Base-by-base conservation (phyloP, 1,284 basidiomycete genomes). In the Malassezia slooffiae region DNA sequence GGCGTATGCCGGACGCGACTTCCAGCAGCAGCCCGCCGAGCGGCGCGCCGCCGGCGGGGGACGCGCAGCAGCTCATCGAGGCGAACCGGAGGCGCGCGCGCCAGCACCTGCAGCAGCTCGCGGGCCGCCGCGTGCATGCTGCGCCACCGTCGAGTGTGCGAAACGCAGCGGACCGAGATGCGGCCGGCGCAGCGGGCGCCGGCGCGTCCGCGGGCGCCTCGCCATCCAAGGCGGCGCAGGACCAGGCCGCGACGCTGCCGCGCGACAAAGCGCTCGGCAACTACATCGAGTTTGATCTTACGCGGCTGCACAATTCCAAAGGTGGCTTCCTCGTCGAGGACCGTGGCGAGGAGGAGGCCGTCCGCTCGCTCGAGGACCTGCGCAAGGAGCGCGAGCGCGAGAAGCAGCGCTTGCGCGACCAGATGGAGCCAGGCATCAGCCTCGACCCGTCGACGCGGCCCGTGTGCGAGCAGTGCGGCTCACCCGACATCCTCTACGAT, bases 251-350 rank as follows among this genome's bases (percentile, higher is more conserved):
- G n/a, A n/a, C n/a, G 2, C 32, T 63, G 6, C 62, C 58, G 27
- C 47, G 60, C 11, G 60, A 67, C 41, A 60, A 62, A 38, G 38
- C 48, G 1, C 54, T 68, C 23, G 66, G 66, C 19, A 53, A 68
- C 51, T 68, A 68, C 41, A 68, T 68, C 43, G 66, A 68, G 43
- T 68, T 62, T 34, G 66, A 68, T 34, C 49, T 68, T n/a, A 57
- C 54, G 37, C 57, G 59, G 29, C 41, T 68, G 15, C 58, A 62
- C 41, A 67, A 68, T 41, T 57, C 57, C 33, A 65, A 67, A 41
- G 66, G 66, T 39, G 66, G 66, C 12, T 68, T 67, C 50, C 46
- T 68, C 24, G 53, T 67, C 27, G 61, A 66, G 10, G 61, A 62
- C 6, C 32, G 50, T 12, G 46, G 41, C 6, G 35, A 24, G 9